These are phyloP conservation scores for Tylopilus plumbeoviolaceoides DNA, from an alignment of 768 basidiomycete species.

Conservation along the genomic window DNA sequence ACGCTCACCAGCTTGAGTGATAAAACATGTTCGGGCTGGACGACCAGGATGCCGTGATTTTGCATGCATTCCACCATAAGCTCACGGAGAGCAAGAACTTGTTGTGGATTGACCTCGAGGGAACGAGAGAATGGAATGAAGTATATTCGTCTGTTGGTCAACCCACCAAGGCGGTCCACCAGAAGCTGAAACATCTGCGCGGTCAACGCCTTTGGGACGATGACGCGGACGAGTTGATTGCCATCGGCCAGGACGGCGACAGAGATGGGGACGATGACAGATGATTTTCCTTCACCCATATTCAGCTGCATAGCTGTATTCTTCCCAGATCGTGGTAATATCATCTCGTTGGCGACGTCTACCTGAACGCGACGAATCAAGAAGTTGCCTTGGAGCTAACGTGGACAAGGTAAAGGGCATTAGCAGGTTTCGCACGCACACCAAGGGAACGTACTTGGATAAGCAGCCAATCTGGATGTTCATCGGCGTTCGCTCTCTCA, in stretches of 20 bases:
- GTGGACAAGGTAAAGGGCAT: background rate
- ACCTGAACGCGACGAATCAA: conserved; percentile 41
- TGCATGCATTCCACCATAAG: conserved; percentile 38
- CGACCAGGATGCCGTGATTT: conserved; percentile 40
- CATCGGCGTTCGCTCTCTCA: conserved; percentile 11
- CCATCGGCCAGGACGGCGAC: conserved; percentile 40
- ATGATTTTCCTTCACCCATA: conserved; percentile 57
- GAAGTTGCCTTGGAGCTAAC: conserved; percentile 45
- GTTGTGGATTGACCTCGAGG: conserved; percentile 16
- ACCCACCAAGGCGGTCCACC: conserved; percentile 39
- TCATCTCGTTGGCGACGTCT: conserved; percentile 44
- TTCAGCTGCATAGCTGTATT: conserved; percentile 49
- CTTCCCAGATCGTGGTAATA: conserved; percentile 30
- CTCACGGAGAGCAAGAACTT: conserved; percentile 23
- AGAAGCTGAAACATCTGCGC: conserved; percentile 49
- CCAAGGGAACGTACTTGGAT: conserved; percentile 34
- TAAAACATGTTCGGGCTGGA: conserved; percentile 52
- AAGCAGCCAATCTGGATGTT: conserved; percentile 40
- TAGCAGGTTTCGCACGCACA: background rate
- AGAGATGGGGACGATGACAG: conserved; percentile 45
- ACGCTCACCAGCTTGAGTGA: conserved; percentile 47
- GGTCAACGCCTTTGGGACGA: conserved; percentile 46
- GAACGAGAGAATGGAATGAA: conserved; percentile 49
- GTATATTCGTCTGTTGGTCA: conserved; percentile 45
- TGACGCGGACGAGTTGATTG: conserved; percentile 41